These are phyloP conservation scores for Pterulicium gracile DNA, from an alignment of 1,284 basidiomycete genomes.

Conservation along the genomic window DNA sequence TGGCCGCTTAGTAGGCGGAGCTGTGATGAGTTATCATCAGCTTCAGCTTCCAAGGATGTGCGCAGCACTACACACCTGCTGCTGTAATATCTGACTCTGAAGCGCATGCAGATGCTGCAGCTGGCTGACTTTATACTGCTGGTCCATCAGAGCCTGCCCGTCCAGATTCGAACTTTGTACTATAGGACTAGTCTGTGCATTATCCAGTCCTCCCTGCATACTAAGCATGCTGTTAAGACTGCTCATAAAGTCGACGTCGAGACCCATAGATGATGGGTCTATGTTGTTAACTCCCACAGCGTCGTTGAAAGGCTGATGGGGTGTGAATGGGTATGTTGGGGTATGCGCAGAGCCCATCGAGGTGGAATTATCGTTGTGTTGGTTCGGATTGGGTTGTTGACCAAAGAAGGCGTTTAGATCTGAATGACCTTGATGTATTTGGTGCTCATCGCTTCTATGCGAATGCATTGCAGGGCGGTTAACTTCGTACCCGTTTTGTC, in stretches of 20 bases:
- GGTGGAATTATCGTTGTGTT: neutral
- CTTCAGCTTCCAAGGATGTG: slow-evolving; percentile 9
- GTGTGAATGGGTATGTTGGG: slow-evolving; percentile 11
- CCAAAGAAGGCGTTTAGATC: neutral
- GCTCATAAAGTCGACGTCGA: neutral
- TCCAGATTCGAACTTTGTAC: slow-evolving; percentile 13
- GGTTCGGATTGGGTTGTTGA: neutral
- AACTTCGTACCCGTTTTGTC: too few species aligned
- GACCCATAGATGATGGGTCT: neutral
- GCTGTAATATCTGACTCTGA: slow-evolving; percentile 75
- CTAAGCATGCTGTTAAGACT: slow-evolving; percentile 4
- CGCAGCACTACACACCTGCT: slow-evolving; percentile 61
- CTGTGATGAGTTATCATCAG: slow-evolving; percentile 24
- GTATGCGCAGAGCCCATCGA: too few species aligned
- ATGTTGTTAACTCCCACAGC: neutral
- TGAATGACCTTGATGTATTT: neutral
- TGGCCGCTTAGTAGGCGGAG: slow-evolving; percentile 64
- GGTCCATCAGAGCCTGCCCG: slow-evolving; percentile 37
- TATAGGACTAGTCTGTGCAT: slow-evolving; percentile 3
- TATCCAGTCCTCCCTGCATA: slow-evolving; percentile 14
- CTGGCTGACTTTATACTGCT: slow-evolving; percentile 62
- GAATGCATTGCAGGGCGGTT: too few species aligned
- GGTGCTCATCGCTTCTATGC: neutral
- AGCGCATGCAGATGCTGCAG: slow-evolving; percentile 69
- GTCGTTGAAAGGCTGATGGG: slow-evolving; percentile 2